Conservation (phyloP, 805 yeast genomes). For the Starmerella stigmatis region DNA sequence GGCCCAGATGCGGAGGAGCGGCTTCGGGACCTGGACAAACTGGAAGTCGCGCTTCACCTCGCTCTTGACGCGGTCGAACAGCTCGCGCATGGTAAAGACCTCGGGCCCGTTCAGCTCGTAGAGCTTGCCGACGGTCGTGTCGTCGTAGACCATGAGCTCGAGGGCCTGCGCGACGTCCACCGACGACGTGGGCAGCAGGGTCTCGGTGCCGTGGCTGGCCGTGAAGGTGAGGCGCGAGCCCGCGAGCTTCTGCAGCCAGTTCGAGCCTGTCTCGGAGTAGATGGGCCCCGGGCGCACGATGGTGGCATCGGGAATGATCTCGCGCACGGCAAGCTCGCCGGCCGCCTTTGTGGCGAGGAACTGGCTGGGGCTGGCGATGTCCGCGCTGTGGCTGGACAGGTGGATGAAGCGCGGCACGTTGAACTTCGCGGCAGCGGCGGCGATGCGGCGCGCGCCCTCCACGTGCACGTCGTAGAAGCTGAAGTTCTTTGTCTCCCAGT, state of each 20-base stretch:
- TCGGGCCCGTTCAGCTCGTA: slow-evolving; percentile 71
- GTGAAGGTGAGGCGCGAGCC: slow-evolving; percentile 51
- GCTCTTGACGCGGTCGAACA: slow-evolving; percentile 60
- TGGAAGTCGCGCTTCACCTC: slow-evolving; percentile 40
- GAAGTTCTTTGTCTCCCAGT: slow-evolving; percentile 68
- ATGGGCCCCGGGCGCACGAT: slow-evolving; percentile 78
- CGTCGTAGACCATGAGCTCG: slow-evolving; percentile 71
- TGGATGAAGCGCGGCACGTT: slow-evolving; percentile 67
- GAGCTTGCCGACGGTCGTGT: slow-evolving; percentile 64
- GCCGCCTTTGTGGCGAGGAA: slow-evolving; percentile 70
- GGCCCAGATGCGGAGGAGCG: slow-evolving; percentile 32
- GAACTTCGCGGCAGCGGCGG: slow-evolving; percentile 56
- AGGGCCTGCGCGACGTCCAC: slow-evolving; percentile 68
- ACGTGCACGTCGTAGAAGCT: slow-evolving; percentile 74
- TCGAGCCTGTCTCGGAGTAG: slow-evolving; percentile 59
- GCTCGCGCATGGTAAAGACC: slow-evolving; percentile 47
- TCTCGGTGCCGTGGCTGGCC: slow-evolving; percentile 53
- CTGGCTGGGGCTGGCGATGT: slow-evolving; percentile 54
- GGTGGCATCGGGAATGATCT: slow-evolving; percentile 60
- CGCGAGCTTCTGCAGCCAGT: slow-evolving; percentile 52
- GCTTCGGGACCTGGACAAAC: slow-evolving; percentile 35
- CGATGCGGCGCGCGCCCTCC: slow-evolving; percentile 67
- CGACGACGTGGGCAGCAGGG: slow-evolving; percentile 61
- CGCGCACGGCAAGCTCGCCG: slow-evolving; percentile 63
- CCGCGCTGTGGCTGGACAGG: slow-evolving; percentile 69